phyloP scores from a whole-genome alignment of 1,284 basidiomycete species.

The Golubevia sp. region DNA sequence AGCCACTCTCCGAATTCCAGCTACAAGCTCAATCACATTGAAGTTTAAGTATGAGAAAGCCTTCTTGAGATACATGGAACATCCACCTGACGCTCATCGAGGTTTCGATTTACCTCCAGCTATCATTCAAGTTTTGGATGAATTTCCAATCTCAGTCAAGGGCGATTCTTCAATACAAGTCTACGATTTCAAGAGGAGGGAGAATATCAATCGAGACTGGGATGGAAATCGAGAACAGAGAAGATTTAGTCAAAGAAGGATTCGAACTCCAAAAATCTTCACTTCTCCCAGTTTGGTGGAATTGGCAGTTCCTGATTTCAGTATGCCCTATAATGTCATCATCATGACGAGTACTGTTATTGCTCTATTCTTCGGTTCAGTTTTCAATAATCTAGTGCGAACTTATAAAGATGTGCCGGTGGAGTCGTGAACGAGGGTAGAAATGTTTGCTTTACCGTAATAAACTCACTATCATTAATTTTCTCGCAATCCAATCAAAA shows the following conservation, averaged over 20 bases:
- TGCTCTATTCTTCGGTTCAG: slow-evolving; percentile 87
- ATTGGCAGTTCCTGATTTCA: slow-evolving; percentile 94
- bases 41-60: slow-evolving; percentile 79
- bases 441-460: too few species aligned
- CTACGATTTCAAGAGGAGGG: too few species aligned
- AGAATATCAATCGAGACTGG: too few species aligned
- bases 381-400: slow-evolving; percentile 85
- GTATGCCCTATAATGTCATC: slow-evolving; percentile 99
- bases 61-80: slow-evolving; percentile 91
- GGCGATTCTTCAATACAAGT: too few species aligned
- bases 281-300: slow-evolving; percentile 82
- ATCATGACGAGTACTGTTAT: slow-evolving; percentile 80
- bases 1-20: slow-evolving; percentile 71
- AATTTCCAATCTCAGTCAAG: not conserved
- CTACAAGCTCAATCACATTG: slow-evolving; percentile 69
- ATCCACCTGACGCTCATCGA: slow-evolving; percentile 90
- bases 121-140: slow-evolving; percentile 65
- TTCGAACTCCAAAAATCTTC: slow-evolving; percentile 67
- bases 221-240: too few species aligned
- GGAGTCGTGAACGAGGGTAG: too few species aligned
- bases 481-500: too few species aligned
- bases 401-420: too few species aligned
- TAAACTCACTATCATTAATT: too few species aligned
- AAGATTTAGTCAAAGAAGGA: too few species aligned
- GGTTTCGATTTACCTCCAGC: slow-evolving; percentile 85